A percentile compares a stretch with the other conserved stretches of the same genome.
These are phyloP conservation scores for Jimgerdemannia lactiflua DNA, from an alignment of 192 early-diverging fungal genomes.

Conservation along the genomic window DNA sequence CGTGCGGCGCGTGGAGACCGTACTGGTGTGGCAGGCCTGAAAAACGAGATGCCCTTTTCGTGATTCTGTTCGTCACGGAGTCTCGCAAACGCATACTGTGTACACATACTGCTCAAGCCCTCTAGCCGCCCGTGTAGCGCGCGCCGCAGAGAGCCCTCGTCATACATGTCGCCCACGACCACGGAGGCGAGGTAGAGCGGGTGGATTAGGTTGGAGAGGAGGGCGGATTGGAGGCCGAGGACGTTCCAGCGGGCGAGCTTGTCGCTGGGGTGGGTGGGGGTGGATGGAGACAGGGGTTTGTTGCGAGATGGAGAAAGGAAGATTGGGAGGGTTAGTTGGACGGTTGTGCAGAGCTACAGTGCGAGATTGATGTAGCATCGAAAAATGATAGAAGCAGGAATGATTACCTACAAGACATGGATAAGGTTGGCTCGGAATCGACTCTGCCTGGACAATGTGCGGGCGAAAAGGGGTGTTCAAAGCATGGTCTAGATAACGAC, in stretches of 20 bases:
- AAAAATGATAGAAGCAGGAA: not conserved
- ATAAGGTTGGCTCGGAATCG: slow-evolving; percentile 69
- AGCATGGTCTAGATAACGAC: not conserved
- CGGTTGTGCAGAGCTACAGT: too few species aligned
- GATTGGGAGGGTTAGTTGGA: not conserved
- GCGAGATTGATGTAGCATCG: not conserved
- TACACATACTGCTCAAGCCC: slow-evolving; percentile 13
- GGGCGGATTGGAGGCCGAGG: slow-evolving; percentile 71
- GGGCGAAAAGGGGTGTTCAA: not conserved
- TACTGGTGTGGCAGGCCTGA: not conserved
- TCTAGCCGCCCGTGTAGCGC: slow-evolving; percentile 60
- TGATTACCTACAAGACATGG: slow-evolving; percentile 73
- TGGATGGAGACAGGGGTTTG: not conserved
- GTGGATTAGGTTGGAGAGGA: slow-evolving; percentile 57
- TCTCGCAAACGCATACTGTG: not conserved
- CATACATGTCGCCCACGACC: slow-evolving; percentile 67
- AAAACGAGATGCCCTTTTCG: not conserved
- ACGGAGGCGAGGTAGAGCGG: slow-evolving; percentile 72
- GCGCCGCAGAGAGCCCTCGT: slow-evolving; percentile 52
- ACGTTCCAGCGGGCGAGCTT: slow-evolving; percentile 90
- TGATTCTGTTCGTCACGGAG: not conserved
- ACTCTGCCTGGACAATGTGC: slow-evolving; percentile 37
- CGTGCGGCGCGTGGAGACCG: not conserved
- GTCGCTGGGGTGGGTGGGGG: slow-evolving; percentile 54
- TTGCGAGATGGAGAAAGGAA: not conserved